Evolutionary conservation across 164 flowering plant genomes (phyloP), one percentile per base, ranked within the genome.

Genomic region (Magnolia kwangsiensis): DNA sequence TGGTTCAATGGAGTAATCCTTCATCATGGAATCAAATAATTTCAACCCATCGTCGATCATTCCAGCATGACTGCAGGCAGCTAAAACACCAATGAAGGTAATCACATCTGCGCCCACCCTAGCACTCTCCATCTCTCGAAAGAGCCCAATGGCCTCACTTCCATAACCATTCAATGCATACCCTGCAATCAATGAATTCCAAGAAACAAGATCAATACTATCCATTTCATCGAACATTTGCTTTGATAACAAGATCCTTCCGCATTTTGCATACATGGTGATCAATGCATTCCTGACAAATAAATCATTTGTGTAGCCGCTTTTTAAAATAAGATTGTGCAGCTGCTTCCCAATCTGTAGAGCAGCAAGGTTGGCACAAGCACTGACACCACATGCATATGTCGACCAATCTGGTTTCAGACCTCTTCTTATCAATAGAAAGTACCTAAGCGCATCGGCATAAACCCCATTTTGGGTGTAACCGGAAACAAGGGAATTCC

Each of bases 41-140:
- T 69, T 66, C 29, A 77, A 27, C 8, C 83, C 83, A 27, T 21
- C 55, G 23, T 74, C 80, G 9, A 71, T 59, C 77, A 80, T 19
- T 51, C 83, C 83, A 24, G 77, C 72, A 71, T 80, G 81, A 63
- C 75, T 76, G 21, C 78, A 79, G n/a, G 82, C 82, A 31, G 82
- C 76, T 71, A 79, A 75, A 76, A 80, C 71, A 49, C 73, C 76
- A 71, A 80, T 72, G 67, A 77, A 71, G 20, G 82, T 80, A 63
- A 80, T 76, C 70, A 71, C 71, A 63, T 80, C 82, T 9, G 80
- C 80, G 23, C 24, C 13, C 24, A 69, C 11, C 9, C 81, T 72
- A 29, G 55, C 29, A 31, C 16, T 49, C 72, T 75, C 67, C 81
- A 79, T 75, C 69, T 79, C 73, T 19, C 66, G 59, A 61, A 79